Conservation (phyloP, 2,329 filamentous ascomycete genomes). For the Penicillium olsonii region DNA sequence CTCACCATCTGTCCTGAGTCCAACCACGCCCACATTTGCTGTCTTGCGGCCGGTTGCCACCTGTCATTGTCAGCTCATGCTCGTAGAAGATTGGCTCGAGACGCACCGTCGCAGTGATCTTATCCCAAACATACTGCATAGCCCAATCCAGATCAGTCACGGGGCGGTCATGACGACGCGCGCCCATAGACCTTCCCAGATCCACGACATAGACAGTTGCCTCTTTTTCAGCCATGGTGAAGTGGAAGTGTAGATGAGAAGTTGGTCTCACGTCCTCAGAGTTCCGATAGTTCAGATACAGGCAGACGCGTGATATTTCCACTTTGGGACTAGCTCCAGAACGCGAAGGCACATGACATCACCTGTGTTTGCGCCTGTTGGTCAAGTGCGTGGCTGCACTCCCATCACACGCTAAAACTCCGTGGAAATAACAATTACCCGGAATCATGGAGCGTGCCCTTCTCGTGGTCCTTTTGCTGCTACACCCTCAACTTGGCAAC, state of each 20-base stretch:
- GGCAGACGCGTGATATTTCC: constrained; percentile 48
- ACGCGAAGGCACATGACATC: constrained; percentile 46
- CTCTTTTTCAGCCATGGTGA: constrained; percentile 85
- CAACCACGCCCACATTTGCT: constrained; percentile 75
- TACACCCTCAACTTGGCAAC: constrained; percentile 1
- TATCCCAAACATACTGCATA: constrained; percentile 94
- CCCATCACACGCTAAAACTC: not conserved
- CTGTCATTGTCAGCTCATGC: constrained; percentile 30
- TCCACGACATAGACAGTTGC: constrained; percentile 91
- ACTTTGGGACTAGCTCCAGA: constrained; percentile 30
- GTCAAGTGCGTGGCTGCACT: constrained; percentile 2
- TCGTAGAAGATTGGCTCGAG: constrained; percentile 11
- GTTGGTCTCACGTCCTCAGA: not conserved
- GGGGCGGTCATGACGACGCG: constrained; percentile 67
- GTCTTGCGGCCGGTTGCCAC: constrained; percentile 72
- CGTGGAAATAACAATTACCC: constrained; percentile 12
- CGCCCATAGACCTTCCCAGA: constrained; percentile 80
- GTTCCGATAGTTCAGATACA: constrained; percentile 17
- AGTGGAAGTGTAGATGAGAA: constrained; percentile 3
- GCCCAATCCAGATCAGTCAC: constrained; percentile 86
- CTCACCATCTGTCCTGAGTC: constrained; percentile 71
- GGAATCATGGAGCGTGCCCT: not conserved
- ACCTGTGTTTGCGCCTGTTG: constrained; percentile 17
- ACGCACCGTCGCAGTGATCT: constrained; percentile 72
- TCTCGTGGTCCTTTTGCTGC: constrained; percentile 1